These are phyloP conservation scores for Platanthera guangdongensis DNA, from an alignment of 106 monocot genomes.

Conservation along the genomic window DNA sequence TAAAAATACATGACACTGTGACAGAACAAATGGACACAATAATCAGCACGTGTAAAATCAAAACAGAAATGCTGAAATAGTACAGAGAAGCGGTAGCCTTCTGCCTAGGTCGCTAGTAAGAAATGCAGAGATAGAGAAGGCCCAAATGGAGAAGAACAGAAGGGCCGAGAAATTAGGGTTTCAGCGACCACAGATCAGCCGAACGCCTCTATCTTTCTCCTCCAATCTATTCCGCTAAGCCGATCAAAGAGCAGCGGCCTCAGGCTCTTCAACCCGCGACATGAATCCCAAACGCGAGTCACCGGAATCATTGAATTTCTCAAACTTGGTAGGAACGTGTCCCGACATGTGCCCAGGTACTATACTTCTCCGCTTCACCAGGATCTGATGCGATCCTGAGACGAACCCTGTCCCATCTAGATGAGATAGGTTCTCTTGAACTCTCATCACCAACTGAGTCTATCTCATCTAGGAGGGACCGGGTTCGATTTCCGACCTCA, in stretches of 20 bases:
- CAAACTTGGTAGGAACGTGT: slow-evolving; percentile 16
- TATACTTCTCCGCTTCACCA: neutral
- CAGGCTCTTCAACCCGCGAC: neutral
- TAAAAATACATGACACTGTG: no score
- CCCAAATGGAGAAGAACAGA: neutral
- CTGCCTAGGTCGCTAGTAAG: neutral
- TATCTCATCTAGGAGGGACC: no score
- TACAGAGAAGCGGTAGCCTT: neutral
- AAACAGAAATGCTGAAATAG: no score
- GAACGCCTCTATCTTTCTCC: neutral
- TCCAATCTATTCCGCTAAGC: neutral
- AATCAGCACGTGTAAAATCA: no score
- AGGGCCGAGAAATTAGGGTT: neutral
- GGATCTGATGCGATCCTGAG: neutral
- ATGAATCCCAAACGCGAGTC: neutral
- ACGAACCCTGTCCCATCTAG: no score
- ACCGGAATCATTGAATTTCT: neutral
- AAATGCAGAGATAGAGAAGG: neutral
- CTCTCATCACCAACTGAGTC: no score
- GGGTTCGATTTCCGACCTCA: no score
- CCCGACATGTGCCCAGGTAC: slow-evolving; percentile 27
- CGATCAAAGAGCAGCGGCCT: neutral
- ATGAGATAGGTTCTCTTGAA: no score
- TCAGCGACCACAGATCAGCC: neutral
- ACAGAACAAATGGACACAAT: no score